phyloP scores from a whole-genome alignment of 2,329 filamentous ascomycete species.

The Blastomyces gilchristii region DNA sequence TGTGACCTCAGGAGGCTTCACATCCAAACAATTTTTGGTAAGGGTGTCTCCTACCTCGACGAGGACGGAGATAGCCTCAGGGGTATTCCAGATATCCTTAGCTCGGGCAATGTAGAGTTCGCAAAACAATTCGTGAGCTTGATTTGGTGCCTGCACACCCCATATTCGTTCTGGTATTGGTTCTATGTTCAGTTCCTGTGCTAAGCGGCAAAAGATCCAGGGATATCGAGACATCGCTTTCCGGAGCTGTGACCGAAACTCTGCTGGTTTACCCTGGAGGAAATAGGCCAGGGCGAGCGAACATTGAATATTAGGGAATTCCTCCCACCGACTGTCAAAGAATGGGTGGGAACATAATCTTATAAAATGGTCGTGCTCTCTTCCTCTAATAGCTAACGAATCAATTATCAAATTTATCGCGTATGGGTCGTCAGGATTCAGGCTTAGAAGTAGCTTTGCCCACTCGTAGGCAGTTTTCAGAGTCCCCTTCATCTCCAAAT shows the following conservation, averaged over 20 bases:
- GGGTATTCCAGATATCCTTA: constrained; percentile 78
- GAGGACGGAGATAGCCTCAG: constrained; percentile 58
- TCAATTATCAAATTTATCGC: constrained; percentile 72
- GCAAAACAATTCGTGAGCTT: constrained; percentile 57
- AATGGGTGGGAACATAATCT: constrained; percentile 50
- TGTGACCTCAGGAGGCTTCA: constrained; percentile 39
- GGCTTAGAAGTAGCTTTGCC: constrained; percentile 69
- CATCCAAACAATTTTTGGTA: constrained; percentile 32
- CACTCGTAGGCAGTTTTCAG: constrained; percentile 90
- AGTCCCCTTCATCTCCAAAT: constrained; percentile 79
- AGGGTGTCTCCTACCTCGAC: constrained; percentile 56
- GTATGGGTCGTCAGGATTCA: constrained; percentile 73
- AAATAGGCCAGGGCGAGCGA: constrained; percentile 67
- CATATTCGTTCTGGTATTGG: constrained; percentile 68
- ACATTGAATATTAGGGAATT: constrained; percentile 61
- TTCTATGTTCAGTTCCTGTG: constrained; percentile 68
- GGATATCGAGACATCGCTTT: constrained; percentile 63
- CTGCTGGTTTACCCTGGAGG: constrained; percentile 55
- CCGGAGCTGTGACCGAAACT: constrained; percentile 55
- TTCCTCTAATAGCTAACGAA: constrained; percentile 69
- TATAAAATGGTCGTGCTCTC: constrained; percentile 65
- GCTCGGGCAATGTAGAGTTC: constrained; percentile 65
- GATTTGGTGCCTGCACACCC: constrained; percentile 60
- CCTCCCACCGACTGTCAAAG: constrained; percentile 42
- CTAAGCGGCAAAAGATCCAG: constrained; percentile 74